Evolutionary conservation across 345 rosid genomes (phyloP).

Genomic region (Populus alba): DNA sequence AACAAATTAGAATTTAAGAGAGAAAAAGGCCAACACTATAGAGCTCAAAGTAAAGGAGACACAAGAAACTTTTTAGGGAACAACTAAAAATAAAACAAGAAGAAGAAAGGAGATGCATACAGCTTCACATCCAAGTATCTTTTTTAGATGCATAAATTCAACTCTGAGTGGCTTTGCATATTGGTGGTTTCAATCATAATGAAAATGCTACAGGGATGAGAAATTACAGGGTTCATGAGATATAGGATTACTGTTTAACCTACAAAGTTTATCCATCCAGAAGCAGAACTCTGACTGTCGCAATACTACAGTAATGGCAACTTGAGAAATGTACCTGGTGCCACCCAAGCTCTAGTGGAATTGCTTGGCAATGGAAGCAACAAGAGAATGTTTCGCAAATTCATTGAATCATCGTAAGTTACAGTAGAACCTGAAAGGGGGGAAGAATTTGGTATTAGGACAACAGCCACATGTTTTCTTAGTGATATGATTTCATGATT

Average conservation of each 20-base stretch:
- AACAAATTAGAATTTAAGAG: neutral
- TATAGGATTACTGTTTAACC: neutral
- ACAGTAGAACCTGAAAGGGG: conserved; percentile 54
- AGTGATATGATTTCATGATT: too few relatives aligned
- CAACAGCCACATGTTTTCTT: neutral
- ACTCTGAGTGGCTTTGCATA: neutral
- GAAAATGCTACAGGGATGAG: neutral
- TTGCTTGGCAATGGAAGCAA: conserved; percentile 80
- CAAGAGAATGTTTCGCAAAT: conserved; percentile 89
- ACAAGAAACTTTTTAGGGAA: neutral
- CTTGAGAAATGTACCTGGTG: conserved; percentile 60
- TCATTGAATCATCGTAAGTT: conserved; percentile 68
- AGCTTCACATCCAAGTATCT: neutral
- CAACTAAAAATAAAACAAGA: too few relatives aligned
- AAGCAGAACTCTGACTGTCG: neutral
- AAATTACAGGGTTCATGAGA: neutral
- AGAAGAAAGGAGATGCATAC: too few relatives aligned
- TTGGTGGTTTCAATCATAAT: neutral
- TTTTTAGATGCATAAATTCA: neutral
- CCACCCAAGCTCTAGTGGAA: conserved; percentile 49
- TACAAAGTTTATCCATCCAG: neutral
- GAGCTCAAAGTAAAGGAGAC: neutral
- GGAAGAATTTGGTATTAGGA: neutral
- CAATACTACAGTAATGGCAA: neutral
- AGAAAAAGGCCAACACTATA: neutral